Evolutionary conservation across 2,329 filamentous ascomycete genomes (phyloP), one percentile per base, ranked within the genome.

Genomic region (Fusarium acutatum): DNA sequence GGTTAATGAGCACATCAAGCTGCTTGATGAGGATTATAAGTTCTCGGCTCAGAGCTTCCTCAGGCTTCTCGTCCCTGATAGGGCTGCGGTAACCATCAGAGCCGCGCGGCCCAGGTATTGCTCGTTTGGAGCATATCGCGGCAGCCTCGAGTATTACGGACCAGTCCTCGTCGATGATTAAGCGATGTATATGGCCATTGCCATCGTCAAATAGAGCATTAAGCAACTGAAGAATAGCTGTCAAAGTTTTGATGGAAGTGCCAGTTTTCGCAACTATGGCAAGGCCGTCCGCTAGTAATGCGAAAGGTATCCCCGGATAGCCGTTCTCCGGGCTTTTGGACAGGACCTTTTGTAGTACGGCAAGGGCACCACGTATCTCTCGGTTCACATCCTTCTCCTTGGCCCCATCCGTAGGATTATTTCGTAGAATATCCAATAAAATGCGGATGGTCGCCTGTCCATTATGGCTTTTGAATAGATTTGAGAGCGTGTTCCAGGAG

Each of bases 401-500:
- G 60, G 83, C 79, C n/a, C 83, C 83, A 44, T 86, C 83, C 2
- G 78, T 69, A 4, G 85, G 81, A 41, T 87, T 84, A 60, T 86
- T 85, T 46, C 86, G 86, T 30, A 93, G 82, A 18, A 91, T 88
- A 62, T 91, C 88, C 37, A 94, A 84, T 28, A 94, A 82, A 30
- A 92, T 88, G 61, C 89, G 87, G 50, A 94, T 87, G 4, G 91
- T 91, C 40, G 88, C 89, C 71, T 93, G 91, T 26, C 92, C 92
- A 72, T 94, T 90, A 78, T 94, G 92, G 3, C 93, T 94, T 76
- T 87, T 90, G 83, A 91, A 92, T 1, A 95, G 84, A 72, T 94
- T 92, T 77, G 88, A 87, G 37, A 95, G 84, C 1, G 91, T 91
- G 69, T 90, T 89, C 92, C 93, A 95, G 7, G 92, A 88, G 44